phyloP scores from a whole-genome alignment of 75 land plant genomes.

The Larix kaempferi region DNA sequence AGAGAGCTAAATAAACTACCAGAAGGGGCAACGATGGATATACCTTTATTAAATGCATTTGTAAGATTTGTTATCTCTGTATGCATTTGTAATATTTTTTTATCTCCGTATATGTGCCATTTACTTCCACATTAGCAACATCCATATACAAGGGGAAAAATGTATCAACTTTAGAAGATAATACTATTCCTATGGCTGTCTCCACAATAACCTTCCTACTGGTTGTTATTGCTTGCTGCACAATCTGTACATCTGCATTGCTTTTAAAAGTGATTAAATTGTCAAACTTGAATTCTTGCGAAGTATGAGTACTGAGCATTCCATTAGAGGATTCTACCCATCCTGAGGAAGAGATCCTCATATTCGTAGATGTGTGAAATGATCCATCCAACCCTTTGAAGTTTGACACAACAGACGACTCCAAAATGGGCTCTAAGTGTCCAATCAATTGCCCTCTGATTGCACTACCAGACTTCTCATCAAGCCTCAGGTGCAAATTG shows the following conservation, averaged over 20 bases:
- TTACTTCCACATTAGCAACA: no score
- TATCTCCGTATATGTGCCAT: no score
- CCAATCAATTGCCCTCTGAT: conserved; percentile 13
- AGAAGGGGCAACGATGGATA: no score
- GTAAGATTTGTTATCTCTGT: no score
- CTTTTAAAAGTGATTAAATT: conserved; percentile 16
- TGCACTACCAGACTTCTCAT: conserved; percentile 20
- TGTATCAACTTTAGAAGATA: no score
- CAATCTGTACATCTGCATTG: not conserved
- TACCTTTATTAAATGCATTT: no score
- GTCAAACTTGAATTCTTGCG: conserved; percentile 12
- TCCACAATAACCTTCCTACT: no score
- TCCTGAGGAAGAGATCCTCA: conserved; percentile 25
- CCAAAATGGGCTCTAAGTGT: conserved; percentile 12
- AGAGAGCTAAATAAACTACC: no score
- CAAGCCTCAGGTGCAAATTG: conserved; percentile 52
- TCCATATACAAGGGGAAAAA: no score
- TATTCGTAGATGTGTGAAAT: conserved; percentile 13
- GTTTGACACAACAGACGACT: not conserved
- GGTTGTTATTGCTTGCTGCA: no score
- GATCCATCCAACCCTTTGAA: conserved; percentile 31
- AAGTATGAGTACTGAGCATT: conserved; percentile 24
- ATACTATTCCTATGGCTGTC: no score
- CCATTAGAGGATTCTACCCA: conserved; percentile 37
- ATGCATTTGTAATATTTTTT: no score